phyloP scores from a whole-genome alignment of 2,329 filamentous ascomycete genomes.

The Talaromyces sp. region DNA sequence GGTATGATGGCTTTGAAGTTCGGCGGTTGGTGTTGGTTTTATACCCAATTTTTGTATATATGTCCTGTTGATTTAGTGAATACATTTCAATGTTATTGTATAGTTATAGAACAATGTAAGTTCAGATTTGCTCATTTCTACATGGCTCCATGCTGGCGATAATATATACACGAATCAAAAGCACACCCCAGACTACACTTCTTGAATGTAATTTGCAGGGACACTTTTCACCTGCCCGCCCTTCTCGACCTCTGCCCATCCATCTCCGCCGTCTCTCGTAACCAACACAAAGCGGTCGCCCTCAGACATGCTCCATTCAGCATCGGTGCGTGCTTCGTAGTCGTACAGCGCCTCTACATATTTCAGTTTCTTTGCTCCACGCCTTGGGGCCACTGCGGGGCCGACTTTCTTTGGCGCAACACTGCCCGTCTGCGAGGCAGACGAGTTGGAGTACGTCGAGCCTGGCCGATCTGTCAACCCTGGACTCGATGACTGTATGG shows the following conservation, averaged over 20 bases:
- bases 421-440: constrained; percentile 58
- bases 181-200: constrained; percentile 44
- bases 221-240: constrained; percentile 82
- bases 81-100: too few relatives aligned
- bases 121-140: not conserved
- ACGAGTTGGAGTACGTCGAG: constrained; percentile 74
- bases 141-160: not conserved
- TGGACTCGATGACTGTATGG: constrained; percentile 19
- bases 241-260: constrained; percentile 95
- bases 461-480: constrained; percentile 53
- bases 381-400: constrained; percentile 81
- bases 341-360: constrained; percentile 93
- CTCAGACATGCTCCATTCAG: constrained; percentile 84
- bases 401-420: constrained; percentile 72
- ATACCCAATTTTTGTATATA: not conserved
- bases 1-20: constrained; percentile 6
- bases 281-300: constrained; percentile 90
- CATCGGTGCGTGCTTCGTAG: constrained; percentile 77
- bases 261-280: constrained; percentile 82
- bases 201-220: constrained; percentile 86
- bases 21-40: not conserved
- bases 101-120: not conserved
- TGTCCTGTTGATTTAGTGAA: too few relatives aligned
- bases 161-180: constrained; percentile 4
- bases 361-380: constrained; percentile 87